phyloP scores from a whole-genome alignment of 2,329 filamentous ascomycete genomes.

The Fusarium floridanum region DNA sequence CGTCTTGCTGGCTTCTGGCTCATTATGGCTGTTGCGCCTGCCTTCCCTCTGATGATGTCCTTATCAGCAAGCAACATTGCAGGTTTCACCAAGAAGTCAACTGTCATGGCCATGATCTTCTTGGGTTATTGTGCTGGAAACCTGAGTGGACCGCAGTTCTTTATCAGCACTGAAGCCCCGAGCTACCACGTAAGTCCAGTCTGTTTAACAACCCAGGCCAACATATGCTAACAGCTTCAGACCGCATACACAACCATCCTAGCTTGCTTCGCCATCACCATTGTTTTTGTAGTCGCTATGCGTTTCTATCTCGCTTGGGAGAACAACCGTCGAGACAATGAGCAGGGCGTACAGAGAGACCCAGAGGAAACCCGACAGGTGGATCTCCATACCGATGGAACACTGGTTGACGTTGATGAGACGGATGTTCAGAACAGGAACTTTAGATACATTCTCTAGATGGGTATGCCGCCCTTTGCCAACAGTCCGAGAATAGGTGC shows the following conservation, averaged over 20 bases:
- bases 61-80: conserved; percentile 70
- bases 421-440: conserved; percentile 24
- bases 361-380: conserved; percentile 26
- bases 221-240: too few species aligned
- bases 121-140: conserved; percentile 71
- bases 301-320: conserved; percentile 45
- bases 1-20: conserved; percentile 49
- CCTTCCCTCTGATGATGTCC: conserved; percentile 60
- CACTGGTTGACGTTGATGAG: conserved; percentile 24
- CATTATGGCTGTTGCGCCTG: conserved; percentile 66
- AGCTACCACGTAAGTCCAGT: conserved; percentile 18
- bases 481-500: not conserved
- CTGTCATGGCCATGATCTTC: conserved; percentile 69
- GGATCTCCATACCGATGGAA: conserved; percentile 17
- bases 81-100: conserved; percentile 72
- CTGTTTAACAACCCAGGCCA: too few species aligned
- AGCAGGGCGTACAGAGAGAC: conserved; percentile 22
- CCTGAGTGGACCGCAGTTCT: conserved; percentile 65
- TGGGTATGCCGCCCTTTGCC: not conserved
- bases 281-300: conserved; percentile 15
- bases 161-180: conserved; percentile 18
- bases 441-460: conserved; percentile 23
- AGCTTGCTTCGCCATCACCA: conserved; percentile 25
- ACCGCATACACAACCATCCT: conserved; percentile 26
- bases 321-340: conserved; percentile 17